A percentile compares a stretch with the other conserved stretches of the same genome.
Evolutionary conservation across 352 stramenopile genomes (phyloP).

Genomic region (Phytophthora litchii): DNA sequence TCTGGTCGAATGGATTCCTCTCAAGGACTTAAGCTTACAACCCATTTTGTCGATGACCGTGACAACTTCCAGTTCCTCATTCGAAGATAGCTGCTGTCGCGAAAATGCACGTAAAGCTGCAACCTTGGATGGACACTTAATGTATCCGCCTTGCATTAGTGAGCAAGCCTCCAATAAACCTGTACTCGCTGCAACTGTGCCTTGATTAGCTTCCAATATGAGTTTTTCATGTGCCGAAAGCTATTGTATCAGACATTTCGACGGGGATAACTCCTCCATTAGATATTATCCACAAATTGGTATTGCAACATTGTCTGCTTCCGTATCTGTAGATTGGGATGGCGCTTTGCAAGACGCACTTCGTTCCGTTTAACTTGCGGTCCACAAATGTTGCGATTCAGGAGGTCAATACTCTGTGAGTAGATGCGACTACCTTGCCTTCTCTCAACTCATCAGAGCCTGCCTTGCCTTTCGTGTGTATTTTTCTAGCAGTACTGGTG

Average conservation of each 20-base stretch:
- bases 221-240: conserved; percentile 64
- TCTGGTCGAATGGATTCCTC: conserved; percentile 50
- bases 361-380: conserved; percentile 67
- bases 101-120: conserved; percentile 5
- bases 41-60: conserved; percentile 67
- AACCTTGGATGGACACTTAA: conserved; percentile 41
- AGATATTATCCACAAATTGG: conserved; percentile 25
- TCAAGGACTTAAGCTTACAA: conserved; percentile 29
- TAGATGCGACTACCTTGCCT: conserved; percentile 41
- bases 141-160: conserved; percentile 19
- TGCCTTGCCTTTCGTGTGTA: conserved; percentile 70
- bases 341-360: conserved; percentile 60
- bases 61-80: conserved; percentile 69
- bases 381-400: conserved; percentile 43
- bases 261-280: conserved; percentile 66
- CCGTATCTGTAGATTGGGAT: conserved; percentile 43
- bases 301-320: conserved; percentile 23
- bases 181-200: conserved; percentile 7
- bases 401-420: conserved; percentile 27
- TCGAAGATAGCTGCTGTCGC: conserved; percentile 58
- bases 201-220: conserved; percentile 64
- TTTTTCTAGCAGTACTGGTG: conserved; percentile 60
- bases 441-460: conserved; percentile 48
- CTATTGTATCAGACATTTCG: conserved; percentile 48
- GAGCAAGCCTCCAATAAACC: conserved; percentile 11